phyloP scores from a whole-genome alignment of 1,284 basidiomycete species.

The Cronartium ribicola region DNA sequence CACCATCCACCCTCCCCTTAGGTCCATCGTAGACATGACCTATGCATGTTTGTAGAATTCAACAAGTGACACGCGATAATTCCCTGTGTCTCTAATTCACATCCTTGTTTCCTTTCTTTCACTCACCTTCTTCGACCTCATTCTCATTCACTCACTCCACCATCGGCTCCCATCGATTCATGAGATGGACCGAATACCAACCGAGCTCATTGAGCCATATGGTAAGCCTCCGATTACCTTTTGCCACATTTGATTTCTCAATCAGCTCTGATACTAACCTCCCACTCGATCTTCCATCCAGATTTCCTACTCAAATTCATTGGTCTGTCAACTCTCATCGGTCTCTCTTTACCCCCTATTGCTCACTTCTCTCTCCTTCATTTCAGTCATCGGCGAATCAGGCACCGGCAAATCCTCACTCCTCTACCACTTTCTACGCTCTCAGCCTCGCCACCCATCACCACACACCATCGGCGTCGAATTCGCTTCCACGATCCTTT shows the following conservation, averaged over 20 bases:
- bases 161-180: too few species aligned
- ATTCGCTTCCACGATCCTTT: conserved; percentile 48
- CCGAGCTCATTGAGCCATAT: conserved; percentile 35
- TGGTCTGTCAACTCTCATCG: conserved; percentile 11
- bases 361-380: background rate
- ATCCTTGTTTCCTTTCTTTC: too few species aligned
- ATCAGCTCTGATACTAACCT: too few species aligned
- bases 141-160: too few species aligned
- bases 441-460: conserved; percentile 57
- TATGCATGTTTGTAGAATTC: too few species aligned
- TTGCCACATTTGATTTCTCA: too few species aligned
- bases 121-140: too few species aligned
- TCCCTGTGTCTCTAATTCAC: too few species aligned
- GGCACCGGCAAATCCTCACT: conserved; percentile 95
- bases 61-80: too few species aligned
- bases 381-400: conserved; percentile 59
- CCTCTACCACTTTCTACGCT: conserved; percentile 70
- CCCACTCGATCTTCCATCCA: background rate
- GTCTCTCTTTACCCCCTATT: background rate
- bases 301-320: conserved; percentile 41
- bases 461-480: conserved; percentile 80
- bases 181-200: conserved; percentile 1
- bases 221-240: background rate
- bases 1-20: too few species aligned
- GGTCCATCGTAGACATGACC: too few species aligned